Conservation (phyloP, 495 filamentous ascomycete genomes). For the Penicillium coffeae region DNA sequence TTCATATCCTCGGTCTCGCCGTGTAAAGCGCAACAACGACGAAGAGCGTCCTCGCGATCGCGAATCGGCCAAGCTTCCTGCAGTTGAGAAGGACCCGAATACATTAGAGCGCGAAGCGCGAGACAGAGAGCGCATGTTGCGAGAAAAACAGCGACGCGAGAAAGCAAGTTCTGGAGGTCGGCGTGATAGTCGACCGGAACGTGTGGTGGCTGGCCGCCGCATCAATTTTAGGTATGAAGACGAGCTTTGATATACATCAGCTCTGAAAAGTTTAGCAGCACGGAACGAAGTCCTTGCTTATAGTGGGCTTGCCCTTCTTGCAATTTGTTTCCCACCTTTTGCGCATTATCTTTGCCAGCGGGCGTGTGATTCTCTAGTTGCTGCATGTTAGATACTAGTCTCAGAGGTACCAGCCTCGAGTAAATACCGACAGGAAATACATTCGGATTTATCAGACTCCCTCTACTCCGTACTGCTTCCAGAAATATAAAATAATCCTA, state of each 20-base stretch:
- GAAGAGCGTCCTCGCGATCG: conserved; percentile 23
- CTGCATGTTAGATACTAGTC: background rate
- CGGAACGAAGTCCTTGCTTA: conserved; percentile 2
- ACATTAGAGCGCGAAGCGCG: conserved; percentile 72
- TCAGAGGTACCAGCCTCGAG: background rate
- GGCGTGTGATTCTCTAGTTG: background rate
- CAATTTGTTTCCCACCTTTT: background rate
- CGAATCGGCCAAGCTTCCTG: conserved; percentile 12
- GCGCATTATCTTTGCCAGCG: background rate
- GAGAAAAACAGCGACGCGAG: conserved; percentile 71
- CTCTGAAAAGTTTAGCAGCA: conserved; percentile 6
- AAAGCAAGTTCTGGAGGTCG: conserved; percentile 41
- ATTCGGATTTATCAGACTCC: no score
- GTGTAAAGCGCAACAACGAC: conserved; percentile 32
- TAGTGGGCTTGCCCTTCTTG: background rate
- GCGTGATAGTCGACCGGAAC: conserved; percentile 51
- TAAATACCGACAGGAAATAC: background rate
- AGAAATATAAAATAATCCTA: no score
- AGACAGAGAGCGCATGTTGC: conserved; percentile 69
- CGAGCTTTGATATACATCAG: conserved; percentile 28
- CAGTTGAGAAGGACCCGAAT: conserved; percentile 61
- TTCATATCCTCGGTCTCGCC: conserved; percentile 37
- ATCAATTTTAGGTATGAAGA: conserved; percentile 60
- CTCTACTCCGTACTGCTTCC: no score
- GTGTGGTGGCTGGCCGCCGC: conserved; percentile 46